Evolutionary conservation across 2,329 filamentous ascomycete genomes (phyloP), one percentile per base, ranked within the genome.

Genomic region (Paecilomyces variotii): DNA sequence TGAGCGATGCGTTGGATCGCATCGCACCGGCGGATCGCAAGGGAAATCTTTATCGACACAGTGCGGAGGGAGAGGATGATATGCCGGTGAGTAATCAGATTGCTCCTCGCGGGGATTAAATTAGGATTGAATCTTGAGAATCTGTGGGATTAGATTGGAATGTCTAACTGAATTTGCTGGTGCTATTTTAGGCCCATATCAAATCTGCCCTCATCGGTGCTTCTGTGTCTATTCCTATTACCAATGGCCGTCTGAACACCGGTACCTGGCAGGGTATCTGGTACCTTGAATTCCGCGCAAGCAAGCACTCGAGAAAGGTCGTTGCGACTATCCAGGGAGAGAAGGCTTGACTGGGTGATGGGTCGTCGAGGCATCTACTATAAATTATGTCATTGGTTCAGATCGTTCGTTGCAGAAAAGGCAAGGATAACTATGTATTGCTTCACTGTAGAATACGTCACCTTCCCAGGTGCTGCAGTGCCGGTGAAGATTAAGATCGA

Each of bases 291-390:
- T 97, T 97, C 72, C 82, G 93, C 58, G 83, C 79, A 2, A 79
- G 79, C 65, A 90, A 85, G 75, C 92, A 97, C 75, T 80, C 84
- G 63, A 84, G 94, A 68, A 89, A 86, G 71, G 84, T 97, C 11
- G 87, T 99, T 62, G 93, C 93, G 57, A 97, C 94, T 1, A 95
- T 97, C 62, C 92, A 97, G 74, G 94, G 93, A 51, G 89, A 97
- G 78, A 86, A 83, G 77, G 64, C 60, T 5, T 74, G 68, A 74
- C 61, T 68, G 7, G 55, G 39, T 56, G 6, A 30, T 35, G 55
- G 35, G 26, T 30, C 49, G 26, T 56, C 45, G 19, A 14, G 35
- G 19, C 54, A 19, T n/a, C 12, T 19, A 26, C 24, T 56, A 26
- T 52, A 19, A 27, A 52, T 26, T 19, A 50, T 28, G 50, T 52